Base-by-base conservation (phyloP, 768 basidiomycete species). In the Asterophora parasitica region DNA sequence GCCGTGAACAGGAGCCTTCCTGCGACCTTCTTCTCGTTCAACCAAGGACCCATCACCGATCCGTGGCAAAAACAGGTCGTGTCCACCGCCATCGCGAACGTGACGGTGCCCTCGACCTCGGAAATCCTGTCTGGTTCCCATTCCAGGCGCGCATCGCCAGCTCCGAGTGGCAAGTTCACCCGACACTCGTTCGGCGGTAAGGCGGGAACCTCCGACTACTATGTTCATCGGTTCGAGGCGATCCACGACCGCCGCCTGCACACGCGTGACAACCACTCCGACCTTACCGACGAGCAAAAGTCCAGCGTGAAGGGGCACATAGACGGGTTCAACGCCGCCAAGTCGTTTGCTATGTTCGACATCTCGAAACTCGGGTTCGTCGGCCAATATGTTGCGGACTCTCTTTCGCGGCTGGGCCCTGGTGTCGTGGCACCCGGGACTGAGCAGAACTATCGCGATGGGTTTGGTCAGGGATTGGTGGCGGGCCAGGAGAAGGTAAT, bases 1-100 rank as follows among this genome's bases (percentile, higher is more conserved):
- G 79, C 79, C 0, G 76, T 85, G 23, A 79, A 78, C 7, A 75
- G 68, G 10, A 71, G 64, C 32, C 72, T 88, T 4, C 83, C 85
- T 0, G 52, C 65, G 4, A 74, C 69, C 8, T 87, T 88, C 63
- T 82, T 72, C 58, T 70, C 76, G 0, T 83, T 78, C 46, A 49
- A 53, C n/a, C 54, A 60, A 27, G 15, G 19, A 33, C 46, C 44
- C 17, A 36, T 20, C 19, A 50, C 32, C 10, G 52, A 57, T 30
- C 44, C 42, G 23, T n/a, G n/a, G 27, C 43, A 45, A 16, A 10
- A 42, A 5, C 46, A 53, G 35, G 32, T 46, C 30, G 9, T 46
- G 19, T 35, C 48, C 12, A 32, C 42, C 15, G 43, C 20, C 42
- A 40, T 56, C 33, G 38, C 44, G 28, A 41, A 42, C 15, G 45